Evolutionary conservation across 352 stramenopile genomes (phyloP).

Genomic region (Elongisporangium senticosum): DNA sequence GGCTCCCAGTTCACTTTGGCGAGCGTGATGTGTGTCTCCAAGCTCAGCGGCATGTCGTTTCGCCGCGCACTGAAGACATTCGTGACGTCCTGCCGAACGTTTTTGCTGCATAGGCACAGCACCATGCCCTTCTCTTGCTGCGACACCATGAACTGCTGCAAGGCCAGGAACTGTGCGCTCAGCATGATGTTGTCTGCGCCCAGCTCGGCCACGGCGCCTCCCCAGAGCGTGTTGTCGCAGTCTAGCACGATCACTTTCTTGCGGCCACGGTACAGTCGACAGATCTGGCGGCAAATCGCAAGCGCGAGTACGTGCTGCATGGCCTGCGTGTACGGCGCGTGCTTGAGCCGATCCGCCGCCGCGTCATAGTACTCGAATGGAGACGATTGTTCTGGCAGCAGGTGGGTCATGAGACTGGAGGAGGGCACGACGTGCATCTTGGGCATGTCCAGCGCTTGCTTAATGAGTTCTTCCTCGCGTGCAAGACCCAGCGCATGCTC

Average conservation of each 20-base stretch:
- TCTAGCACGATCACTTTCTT: constrained; percentile 79
- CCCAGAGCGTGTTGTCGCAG: constrained; percentile 76
- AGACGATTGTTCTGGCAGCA: constrained; percentile 1
- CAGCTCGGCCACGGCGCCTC: constrained; percentile 55
- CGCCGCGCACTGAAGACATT: constrained; percentile 36
- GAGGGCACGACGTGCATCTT: constrained; percentile 25
- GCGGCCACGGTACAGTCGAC: constrained; percentile 27
- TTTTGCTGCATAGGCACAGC: constrained; percentile 68
- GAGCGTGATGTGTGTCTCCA: constrained; percentile 44
- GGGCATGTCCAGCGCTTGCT: constrained; percentile 14
- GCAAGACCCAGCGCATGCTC: constrained; percentile 8
- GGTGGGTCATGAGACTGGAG: constrained; percentile 17
- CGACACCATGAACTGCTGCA: constrained; percentile 54
- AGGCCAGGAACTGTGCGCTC: constrained; percentile 28
- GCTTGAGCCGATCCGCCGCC: constrained; percentile 40
- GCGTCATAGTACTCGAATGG: constrained; percentile 35
- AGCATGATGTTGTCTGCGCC: constrained; percentile 32
- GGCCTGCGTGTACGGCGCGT: constrained; percentile 56
- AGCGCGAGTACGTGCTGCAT: constrained; percentile 56
- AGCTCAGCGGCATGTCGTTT: constrained; percentile 40
- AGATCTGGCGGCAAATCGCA: constrained; percentile 40
- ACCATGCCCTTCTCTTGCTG: constrained; percentile 45
- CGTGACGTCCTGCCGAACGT: constrained; percentile 45
- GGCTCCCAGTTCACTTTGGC: constrained; percentile 49
- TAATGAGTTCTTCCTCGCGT: constrained; percentile 8